Base-by-base conservation (phyloP, 768 basidiomycete genomes). In the Roridomyces roridus region DNA sequence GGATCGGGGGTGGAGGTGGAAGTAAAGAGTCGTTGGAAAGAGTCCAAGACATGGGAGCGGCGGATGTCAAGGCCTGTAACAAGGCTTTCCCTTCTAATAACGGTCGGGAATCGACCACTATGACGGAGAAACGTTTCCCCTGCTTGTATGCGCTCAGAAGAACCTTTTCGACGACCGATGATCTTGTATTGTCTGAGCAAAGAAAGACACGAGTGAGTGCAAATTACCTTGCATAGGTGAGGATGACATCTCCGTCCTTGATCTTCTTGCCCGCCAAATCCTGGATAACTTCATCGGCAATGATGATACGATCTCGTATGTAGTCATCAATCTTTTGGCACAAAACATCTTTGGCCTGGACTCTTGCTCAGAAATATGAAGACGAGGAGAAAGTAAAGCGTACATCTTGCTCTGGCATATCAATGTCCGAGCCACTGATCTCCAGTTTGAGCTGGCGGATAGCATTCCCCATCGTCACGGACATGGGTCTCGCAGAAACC, bases 331-430 rank as follows among this genome's bases (percentile, higher is more conserved):
- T 98, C 66, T 90, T 89, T 45, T 81, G 78, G 66, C 91, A 90
- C 6, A 99, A 76, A 4, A 79, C 79, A 66, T 94, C 82, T 74
- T 98, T 98, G 20, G 96, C 96, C 95, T 98, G 63, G 18, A 54
- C 44, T 14, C 21, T 24, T 51, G 55, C 44, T 41, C 21, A 58
- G 51, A 4, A 49, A 24, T 31, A 21, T 51, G 44, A 31, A 34
- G 24, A 26, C 26, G 34, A 47, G 36, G 12, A 51, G 56, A n/a
- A 18, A 28, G n/a, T 25, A 35, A 29, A 9, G 49, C 71, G 63
- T 66, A 96, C 96, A 75, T 98, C 94, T 68, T 96, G 92, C 73
- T 98, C 95, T 5, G 94, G 88, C 71, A 94, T 80, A 76, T 99
- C 96, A 45, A 94, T 94, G 65, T 95, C 92, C 37, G 94, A 85